Conservation (phyloP, 1,139 yeast genomes). For the Yamadazyma membranifaciens region DNA sequence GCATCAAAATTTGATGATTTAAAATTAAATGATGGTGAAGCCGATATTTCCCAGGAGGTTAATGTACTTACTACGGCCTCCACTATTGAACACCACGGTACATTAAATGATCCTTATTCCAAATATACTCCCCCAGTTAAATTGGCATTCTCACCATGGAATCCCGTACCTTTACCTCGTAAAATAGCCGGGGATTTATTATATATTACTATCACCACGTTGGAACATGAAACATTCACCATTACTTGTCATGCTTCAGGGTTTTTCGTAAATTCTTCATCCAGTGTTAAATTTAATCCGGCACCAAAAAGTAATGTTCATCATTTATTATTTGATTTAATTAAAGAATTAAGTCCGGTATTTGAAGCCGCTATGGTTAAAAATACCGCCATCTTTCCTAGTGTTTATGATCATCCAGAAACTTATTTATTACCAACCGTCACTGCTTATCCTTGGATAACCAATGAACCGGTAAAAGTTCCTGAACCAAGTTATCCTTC, state of each 20-base stretch:
- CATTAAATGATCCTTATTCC: conserved; percentile 10
- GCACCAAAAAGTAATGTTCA: conserved; percentile 26
- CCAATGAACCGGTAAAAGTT: conserved; percentile 25
- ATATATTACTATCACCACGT: conserved; percentile 71
- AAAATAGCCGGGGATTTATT: conserved; percentile 71
- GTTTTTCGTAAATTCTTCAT: conserved; percentile 69
- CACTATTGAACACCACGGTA: conserved; percentile 1
- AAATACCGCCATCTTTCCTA: conserved; percentile 41
- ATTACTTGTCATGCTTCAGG: conserved; percentile 80
- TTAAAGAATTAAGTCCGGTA: conserved; percentile 54
- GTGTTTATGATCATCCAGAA: conserved; percentile 52
- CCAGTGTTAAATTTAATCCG: conserved; percentile 72
- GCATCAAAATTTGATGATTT: conserved; percentile 30
- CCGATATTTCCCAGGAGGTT: conserved; percentile 2
- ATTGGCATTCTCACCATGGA: conserved; percentile 76
- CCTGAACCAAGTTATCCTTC: conserved; percentile 70
- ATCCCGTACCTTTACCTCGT: conserved; percentile 74
- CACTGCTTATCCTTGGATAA: conserved; percentile 77
- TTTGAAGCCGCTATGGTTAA: conserved; percentile 40
- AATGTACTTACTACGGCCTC: conserved; percentile 2
- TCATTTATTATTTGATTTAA: conserved; percentile 53
- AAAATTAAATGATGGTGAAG: conserved; percentile 19
- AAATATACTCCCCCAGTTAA: conserved; percentile 38
- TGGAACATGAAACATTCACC: conserved; percentile 77
- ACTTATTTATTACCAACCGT: conserved; percentile 61